phyloP scores from a whole-genome alignment of 495 filamentous ascomycete genomes.

The Penicillium psychrofluorescens region DNA sequence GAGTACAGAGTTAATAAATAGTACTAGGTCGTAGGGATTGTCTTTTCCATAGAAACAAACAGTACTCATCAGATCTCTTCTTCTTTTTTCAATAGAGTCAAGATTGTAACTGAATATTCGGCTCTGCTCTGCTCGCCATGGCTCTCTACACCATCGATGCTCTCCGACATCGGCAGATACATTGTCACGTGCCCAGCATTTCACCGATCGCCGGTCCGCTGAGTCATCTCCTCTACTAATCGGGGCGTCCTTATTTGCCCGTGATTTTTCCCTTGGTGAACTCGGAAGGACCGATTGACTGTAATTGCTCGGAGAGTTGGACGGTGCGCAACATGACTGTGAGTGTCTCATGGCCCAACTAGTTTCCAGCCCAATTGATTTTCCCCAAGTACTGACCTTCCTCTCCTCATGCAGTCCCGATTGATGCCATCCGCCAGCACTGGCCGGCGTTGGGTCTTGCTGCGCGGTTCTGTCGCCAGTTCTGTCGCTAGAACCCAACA shows the following conservation, averaged over 20 bases:
- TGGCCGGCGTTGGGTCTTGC: conserved; percentile 18
- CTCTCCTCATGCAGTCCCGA: conserved; percentile 20
- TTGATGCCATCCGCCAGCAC: conserved; percentile 19
- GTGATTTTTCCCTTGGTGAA: conserved; percentile 6
- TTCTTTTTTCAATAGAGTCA: too few species aligned
- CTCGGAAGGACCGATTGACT: background rate
- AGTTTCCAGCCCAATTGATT: background rate
- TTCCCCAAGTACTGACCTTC: background rate
- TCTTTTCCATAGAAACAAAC: too few species aligned
- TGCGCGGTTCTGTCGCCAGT: conserved; percentile 11
- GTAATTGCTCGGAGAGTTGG: background rate
- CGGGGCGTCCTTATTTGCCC: conserved; percentile 12
- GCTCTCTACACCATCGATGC: too few species aligned
- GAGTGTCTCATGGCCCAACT: conserved; percentile 1
- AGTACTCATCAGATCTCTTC: too few species aligned
- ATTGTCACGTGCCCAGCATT: conserved; percentile 1
- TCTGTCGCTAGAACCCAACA: conserved; percentile 16
- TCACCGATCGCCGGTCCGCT: background rate
- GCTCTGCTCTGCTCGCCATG: too few species aligned
- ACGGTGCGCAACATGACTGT: conserved; percentile 18
- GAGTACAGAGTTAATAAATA: too few species aligned
- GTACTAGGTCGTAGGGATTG: too few species aligned
- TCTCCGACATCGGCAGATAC: conserved; percentile 7
- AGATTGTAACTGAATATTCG: too few species aligned
- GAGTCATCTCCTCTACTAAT: conserved; percentile 9